Conservation (phyloP, 2,329 filamentous ascomycete species). For the Cladosporium oxysporum region DNA sequence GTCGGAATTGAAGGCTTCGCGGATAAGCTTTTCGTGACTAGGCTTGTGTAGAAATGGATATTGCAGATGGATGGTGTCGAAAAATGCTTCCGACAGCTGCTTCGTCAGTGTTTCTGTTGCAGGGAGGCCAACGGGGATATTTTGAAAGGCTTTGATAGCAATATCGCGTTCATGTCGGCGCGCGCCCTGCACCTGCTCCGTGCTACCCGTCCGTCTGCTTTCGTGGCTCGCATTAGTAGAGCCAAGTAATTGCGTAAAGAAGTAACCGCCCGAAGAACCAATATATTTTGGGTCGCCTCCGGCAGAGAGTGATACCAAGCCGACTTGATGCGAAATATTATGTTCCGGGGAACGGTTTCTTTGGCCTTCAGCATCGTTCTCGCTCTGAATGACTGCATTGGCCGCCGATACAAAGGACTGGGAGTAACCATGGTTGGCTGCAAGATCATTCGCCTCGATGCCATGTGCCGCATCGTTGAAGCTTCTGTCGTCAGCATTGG, state of each 20-base stretch:
- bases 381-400: neutral
- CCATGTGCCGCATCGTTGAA: neutral
- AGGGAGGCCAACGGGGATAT: neutral
- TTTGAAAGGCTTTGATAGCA: neutral
- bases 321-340: slow-evolving; percentile 3
- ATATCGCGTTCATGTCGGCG: neutral
- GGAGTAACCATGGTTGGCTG: neutral
- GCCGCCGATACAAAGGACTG: neutral
- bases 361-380: neutral
- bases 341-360: neutral
- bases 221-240: neutral
- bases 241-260: neutral
- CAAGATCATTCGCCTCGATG: neutral
- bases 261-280: slow-evolving; percentile 4
- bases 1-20: neutral
- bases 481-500: neutral
- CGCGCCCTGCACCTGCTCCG: neutral
- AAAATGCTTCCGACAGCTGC: slow-evolving; percentile 38
- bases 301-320: slow-evolving; percentile 3
- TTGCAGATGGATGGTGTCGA: slow-evolving; percentile 42
- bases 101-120: neutral
- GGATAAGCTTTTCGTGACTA: slow-evolving; percentile 24
- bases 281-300: neutral
- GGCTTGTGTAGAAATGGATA: slow-evolving; percentile 43
- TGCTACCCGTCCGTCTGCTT: neutral